Conservation (phyloP, 2,329 filamentous ascomycete species). For the Chaetomiaceae sp. region DNA sequence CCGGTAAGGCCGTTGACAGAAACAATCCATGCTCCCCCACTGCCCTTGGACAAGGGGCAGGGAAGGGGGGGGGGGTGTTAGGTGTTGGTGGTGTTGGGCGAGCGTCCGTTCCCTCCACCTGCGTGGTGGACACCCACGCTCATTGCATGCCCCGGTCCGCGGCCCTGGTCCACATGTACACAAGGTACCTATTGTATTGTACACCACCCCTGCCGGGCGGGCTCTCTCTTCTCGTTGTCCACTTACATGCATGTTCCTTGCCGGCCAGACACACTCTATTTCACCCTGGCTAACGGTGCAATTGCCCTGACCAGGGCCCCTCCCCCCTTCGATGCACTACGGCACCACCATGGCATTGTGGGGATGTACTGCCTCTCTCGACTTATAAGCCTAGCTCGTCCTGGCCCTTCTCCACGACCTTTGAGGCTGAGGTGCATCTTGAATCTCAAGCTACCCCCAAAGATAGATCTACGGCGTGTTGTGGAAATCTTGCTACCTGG, state of each 20-base stretch:
- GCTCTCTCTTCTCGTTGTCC: conserved; percentile 15
- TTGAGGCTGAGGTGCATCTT: conserved; percentile 26
- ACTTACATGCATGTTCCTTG: conserved; percentile 23
- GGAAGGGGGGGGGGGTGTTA: too few relatives aligned
- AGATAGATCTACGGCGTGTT: conserved; percentile 23
- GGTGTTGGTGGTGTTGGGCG: too few relatives aligned
- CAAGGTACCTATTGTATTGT: too few relatives aligned
- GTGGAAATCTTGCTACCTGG: conserved; percentile 25
- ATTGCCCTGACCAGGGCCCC: conserved; percentile 9
- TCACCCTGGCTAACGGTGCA: conserved; percentile 16
- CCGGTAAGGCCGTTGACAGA: conserved; percentile 23
- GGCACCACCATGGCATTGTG: conserved; percentile 21
- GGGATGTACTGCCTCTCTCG: conserved; percentile 24
- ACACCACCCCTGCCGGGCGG: conserved; percentile 10
- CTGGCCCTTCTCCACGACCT: conserved; percentile 22
- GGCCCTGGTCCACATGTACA: conserved; percentile 14
- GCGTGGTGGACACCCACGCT: conserved; percentile 5
- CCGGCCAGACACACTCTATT: conserved; percentile 17
- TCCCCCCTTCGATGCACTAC: conserved; percentile 14
- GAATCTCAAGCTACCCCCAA: conserved; percentile 22
- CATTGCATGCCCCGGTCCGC: conserved; percentile 4
- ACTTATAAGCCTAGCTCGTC: conserved; percentile 25
- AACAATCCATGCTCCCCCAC: background rate
- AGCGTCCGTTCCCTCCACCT: conserved; percentile 4
- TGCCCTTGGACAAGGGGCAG: too few relatives aligned